Percentiles rank a stretch among this genome's conserved stretches.
Evolutionary conservation across 179 eudicot genomes (phyloP).

Genomic region (Silene vulgaris): DNA sequence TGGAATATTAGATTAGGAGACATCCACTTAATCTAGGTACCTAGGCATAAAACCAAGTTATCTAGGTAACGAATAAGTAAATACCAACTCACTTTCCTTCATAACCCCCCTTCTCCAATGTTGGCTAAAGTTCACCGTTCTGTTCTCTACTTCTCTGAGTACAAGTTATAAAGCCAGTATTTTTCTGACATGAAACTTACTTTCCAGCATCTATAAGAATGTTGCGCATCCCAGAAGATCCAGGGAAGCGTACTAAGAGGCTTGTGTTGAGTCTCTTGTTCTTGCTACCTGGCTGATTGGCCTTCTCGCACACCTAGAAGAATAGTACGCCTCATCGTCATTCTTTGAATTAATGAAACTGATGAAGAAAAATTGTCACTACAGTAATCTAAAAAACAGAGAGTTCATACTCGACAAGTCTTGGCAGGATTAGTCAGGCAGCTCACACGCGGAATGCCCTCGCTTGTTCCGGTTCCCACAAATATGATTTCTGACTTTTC

Average conservation of each 20-base stretch:
- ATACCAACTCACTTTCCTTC: too few relatives aligned
- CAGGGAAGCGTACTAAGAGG: constrained; percentile 57
- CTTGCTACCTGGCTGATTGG: constrained; percentile 63
- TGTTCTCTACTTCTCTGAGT: constrained; percentile 2
- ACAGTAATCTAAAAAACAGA: neutral
- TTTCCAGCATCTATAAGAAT: constrained; percentile 96
- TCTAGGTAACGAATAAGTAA: neutral
- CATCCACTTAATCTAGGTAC: neutral
- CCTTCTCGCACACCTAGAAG: constrained; percentile 80
- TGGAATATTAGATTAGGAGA: neutral
- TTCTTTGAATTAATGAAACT: neutral
- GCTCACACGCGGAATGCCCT: constrained; percentile 98
- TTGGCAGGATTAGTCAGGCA: constrained; percentile 80
- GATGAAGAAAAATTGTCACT: neutral
- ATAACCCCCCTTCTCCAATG: too few relatives aligned
- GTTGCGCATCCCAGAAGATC: constrained; percentile 54
- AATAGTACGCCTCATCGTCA: constrained; percentile 15
- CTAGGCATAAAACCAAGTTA: neutral
- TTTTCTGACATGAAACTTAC: constrained; percentile 43
- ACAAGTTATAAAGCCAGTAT: neutral
- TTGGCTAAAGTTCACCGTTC: too few relatives aligned
- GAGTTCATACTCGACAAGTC: constrained; percentile 53
- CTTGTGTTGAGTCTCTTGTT: constrained; percentile 92
- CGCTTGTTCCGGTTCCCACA: constrained; percentile 97
- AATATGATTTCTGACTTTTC: constrained; percentile 77